Evolutionary conservation across 2,329 filamentous ascomycete genomes (phyloP).

Genomic region (Boeremia exigua): DNA sequence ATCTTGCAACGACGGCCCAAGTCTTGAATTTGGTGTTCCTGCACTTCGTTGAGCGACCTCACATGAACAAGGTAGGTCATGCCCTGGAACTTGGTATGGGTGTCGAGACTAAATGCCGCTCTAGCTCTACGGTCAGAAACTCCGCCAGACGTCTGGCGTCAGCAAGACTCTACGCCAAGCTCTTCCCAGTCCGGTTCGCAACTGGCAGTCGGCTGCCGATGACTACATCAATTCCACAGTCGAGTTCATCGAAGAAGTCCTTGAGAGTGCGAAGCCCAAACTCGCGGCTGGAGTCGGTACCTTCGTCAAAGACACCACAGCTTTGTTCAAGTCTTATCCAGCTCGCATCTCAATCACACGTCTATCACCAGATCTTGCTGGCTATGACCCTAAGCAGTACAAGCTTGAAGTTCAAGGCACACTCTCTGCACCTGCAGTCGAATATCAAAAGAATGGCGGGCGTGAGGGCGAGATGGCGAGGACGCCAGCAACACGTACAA

Average conservation of each 20-base stretch:
- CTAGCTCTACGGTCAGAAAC: conserved; percentile 78
- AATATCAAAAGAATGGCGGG: conserved; percentile 68
- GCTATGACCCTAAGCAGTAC: conserved; percentile 81
- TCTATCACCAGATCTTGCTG: conserved; percentile 79
- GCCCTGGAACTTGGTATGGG: background rate
- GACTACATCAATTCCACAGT: conserved; percentile 84
- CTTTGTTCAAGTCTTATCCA: conserved; percentile 88
- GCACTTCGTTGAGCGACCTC: conserved; percentile 90
- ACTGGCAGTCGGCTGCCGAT: conserved; percentile 86
- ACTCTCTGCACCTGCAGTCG: conserved; percentile 53
- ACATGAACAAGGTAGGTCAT: conserved; percentile 72
- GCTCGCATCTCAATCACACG: conserved; percentile 83
- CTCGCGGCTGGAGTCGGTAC: conserved; percentile 84
- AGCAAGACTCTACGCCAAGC: conserved; percentile 90
- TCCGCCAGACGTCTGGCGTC: conserved; percentile 86
- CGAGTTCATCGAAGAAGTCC: conserved; percentile 88
- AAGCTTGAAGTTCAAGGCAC: conserved; percentile 76
- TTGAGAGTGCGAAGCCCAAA: conserved; percentile 84
- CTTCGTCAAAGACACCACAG: conserved; percentile 85
- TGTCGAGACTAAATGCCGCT: background rate
- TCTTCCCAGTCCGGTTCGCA: conserved; percentile 80
- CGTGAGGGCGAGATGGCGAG: conserved; percentile 76
- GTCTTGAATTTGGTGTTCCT: conserved; percentile 86
- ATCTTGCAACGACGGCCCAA: conserved; percentile 84
- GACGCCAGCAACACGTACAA: conserved; percentile 65